phyloP scores from a whole-genome alignment of 345 rosid species.

The Acer negundo region DNA sequence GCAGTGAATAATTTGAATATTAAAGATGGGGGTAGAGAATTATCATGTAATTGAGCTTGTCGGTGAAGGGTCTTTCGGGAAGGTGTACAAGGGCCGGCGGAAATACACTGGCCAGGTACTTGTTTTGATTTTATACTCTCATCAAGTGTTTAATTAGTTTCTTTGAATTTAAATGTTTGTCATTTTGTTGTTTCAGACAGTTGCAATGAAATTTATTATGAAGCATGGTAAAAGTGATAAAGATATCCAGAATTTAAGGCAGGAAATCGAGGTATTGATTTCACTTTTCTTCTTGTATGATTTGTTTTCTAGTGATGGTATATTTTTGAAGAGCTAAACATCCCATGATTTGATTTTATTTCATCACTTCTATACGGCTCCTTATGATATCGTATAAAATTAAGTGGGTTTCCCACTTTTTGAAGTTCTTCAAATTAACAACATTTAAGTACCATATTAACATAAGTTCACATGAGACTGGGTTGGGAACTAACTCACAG shows the following conservation, averaged over 20 bases:
- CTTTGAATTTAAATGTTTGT: background rate
- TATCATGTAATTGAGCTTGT: conserved; percentile 95
- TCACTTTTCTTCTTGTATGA: background rate
- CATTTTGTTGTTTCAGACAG: conserved; percentile 56
- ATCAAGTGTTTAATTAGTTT: background rate
- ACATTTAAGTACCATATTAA: too few relatives aligned
- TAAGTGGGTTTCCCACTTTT: too few relatives aligned
- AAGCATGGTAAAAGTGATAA: conserved; percentile 95
- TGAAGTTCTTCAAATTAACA: too few relatives aligned
- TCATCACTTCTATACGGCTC: too few relatives aligned
- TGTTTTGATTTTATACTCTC: background rate
- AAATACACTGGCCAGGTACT: conserved; percentile 84
- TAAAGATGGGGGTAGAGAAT: conserved; percentile 74
- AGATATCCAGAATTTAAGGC: conserved; percentile 84
- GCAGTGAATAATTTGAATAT: background rate
- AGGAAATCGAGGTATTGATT: conserved; percentile 83
- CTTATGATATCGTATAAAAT: too few relatives aligned
- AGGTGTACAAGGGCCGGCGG: conserved; percentile 89
- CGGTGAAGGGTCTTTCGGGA: conserved; percentile 98
- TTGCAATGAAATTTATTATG: conserved; percentile 96
- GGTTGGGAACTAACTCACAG: background rate
- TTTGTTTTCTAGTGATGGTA: background rate
- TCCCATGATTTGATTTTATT: too few relatives aligned
- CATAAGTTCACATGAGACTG: too few relatives aligned
- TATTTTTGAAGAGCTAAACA: background rate